Base-by-base conservation (phyloP, 768 basidiomycete species). In the Termitomyces sp. region DNA sequence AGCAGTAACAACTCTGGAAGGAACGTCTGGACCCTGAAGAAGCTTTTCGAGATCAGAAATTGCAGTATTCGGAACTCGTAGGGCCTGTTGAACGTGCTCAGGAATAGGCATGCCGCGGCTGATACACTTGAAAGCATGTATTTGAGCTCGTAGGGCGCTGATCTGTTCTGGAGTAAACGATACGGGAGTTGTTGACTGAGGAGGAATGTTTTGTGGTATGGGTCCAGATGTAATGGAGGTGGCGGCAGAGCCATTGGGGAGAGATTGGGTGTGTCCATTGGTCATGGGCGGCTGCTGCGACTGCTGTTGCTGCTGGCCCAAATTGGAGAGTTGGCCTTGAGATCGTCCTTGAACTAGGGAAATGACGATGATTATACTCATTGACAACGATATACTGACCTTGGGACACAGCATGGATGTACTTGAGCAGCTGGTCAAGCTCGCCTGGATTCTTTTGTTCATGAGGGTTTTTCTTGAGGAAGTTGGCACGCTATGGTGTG, bases 131-230 rank as follows among this genome's bases (percentile, higher is more conserved):
- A 87, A 93, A 4, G 92, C 91, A 49, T 86, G 81, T 16, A 94
- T 92, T 63, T 94, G 92, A 0, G 88, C 84, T 14, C 88, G 82
- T n/a, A 94, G 79, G 10, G 87, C 81, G 56, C 75, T 77, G 47
- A 92, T 85, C 65, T 92, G 92, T 58, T 89, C 87, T 0, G 68
- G 74, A 4, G 89, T 87, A 67, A 95, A 93, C 5, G 88, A 87
- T 31, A 92, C 84, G 39, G 90, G 88, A 0, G 88, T 87, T 29
- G 83, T 78, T 3, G 87, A 81, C n/a, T 80, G 75, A 20, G 76
- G 69, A 13, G 83, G 82, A 39, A 77, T 73, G 13, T 79, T 60
- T 49, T 79, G 83, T 13, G 85, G 79, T 24, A 77, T 68, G 44
- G 80, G 74, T 6, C 83, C 84, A 5, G 79, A 74, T 13, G 77